These are phyloP conservation scores for Auriscalpium orientale DNA, from an alignment of 768 basidiomycete genomes.

Conservation along the genomic window DNA sequence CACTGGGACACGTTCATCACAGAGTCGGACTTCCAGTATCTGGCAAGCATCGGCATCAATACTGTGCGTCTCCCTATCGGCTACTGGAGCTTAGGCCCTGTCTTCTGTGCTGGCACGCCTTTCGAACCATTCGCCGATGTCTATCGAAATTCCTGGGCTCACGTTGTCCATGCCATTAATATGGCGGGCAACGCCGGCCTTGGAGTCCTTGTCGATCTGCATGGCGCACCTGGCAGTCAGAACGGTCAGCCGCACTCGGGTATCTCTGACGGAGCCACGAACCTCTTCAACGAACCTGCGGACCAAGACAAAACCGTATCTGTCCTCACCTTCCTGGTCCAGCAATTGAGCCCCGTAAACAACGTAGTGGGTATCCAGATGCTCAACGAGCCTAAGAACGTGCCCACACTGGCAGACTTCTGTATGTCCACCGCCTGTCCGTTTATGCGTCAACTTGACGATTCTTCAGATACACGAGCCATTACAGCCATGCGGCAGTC, in stretches of 20 bases:
- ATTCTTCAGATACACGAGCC: conserved; percentile 38
- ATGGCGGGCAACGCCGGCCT: conserved; percentile 32
- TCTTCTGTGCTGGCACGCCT: conserved; percentile 26
- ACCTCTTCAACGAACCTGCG: conserved; percentile 28
- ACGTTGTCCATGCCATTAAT: conserved; percentile 37
- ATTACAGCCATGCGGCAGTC: conserved; percentile 39
- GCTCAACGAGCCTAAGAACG: conserved; percentile 46
- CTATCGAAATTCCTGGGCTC: conserved; percentile 37
- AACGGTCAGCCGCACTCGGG: conserved; percentile 37
- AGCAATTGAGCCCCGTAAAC: conserved; percentile 26
- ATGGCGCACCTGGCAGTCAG: conserved; percentile 45
- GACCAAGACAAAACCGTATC: conserved; percentile 33
- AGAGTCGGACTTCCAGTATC: conserved; percentile 57
- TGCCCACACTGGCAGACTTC: conserved; percentile 37
- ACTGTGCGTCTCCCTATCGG: conserved; percentile 52
- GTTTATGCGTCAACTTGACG: conserved; percentile 7
- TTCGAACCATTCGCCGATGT: conserved; percentile 35
- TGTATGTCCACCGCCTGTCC: conserved; percentile 23
- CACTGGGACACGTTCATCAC: conserved; percentile 75
- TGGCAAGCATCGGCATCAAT: conserved; percentile 50
- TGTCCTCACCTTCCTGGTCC: conserved; percentile 31
- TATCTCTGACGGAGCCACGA: conserved; percentile 33
- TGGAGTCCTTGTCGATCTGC: conserved; percentile 47
- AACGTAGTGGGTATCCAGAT: conserved; percentile 40
- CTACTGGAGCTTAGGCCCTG: conserved; percentile 39